Base-by-base conservation (phyloP, 116 monocot genomes). In the Dioscorea cayenensis region DNA sequence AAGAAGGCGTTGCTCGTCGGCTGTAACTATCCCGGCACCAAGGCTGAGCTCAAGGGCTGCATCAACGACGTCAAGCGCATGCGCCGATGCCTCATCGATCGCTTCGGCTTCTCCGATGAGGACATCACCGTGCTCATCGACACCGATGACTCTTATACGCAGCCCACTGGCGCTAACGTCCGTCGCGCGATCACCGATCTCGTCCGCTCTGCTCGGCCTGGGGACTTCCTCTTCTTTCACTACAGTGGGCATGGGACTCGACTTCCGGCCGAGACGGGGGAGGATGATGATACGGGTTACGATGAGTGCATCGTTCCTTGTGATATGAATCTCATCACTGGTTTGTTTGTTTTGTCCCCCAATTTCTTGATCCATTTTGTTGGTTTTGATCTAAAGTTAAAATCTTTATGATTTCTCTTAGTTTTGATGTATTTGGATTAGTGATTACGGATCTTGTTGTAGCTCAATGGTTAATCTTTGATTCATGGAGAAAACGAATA, bases 281-380 rank as follows among this genome's bases (percentile, higher is more conserved):
- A 77, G 14, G 71, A 75, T 4, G 84, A 85, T 43, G 81, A 81
- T 51, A 85, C 84, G 17, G 84, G 84, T 11, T 85, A 80, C 67
- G 84, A 85, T 43, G 77, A 85, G 77, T 85, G 84, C 72, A 85
- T 85, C 73, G 84, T 81, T 29, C 84, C 84, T 59, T 73, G 70
- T 66, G 84, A 86, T 72, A 86, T 86, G 86, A 86, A 86, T 71
- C 82, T 86, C 69, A 86, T 86, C 77, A 86, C 82, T n/a, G 86
- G 86, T 86, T n/a, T 3, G 37, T 38, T 66, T 1, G 37, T 38
- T 66, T 1, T 36, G 35, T 58, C 19, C 3, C 23, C 25, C 49
- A 21, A n/a, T 69, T 21, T 51, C 20, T 49, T 69, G 3, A 20
- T 55, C 55, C 55, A 55, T 55, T n/a, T 16, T 55, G n/a, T 55